Evolutionary conservation across 345 rosid species (phyloP).

Genomic region (Populus euphratica): DNA sequence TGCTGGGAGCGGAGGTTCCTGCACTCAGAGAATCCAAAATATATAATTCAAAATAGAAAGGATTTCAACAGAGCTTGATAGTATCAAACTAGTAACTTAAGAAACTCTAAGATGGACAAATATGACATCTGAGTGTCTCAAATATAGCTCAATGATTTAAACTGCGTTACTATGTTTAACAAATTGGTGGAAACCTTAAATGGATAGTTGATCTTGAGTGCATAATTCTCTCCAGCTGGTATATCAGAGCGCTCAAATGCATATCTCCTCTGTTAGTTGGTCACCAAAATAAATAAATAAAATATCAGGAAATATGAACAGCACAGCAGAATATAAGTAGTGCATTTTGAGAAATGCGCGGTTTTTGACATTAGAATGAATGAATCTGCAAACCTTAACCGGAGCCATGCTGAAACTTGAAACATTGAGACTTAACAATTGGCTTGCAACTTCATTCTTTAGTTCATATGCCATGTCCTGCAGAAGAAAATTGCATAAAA

Average conservation of each 20-base stretch:
- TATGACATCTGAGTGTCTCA: not conserved
- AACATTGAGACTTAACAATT: slow-evolving; percentile 63
- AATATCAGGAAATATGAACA: not conserved
- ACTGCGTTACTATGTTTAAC: not conserved
- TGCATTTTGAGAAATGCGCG: not conserved
- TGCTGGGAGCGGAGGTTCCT: slow-evolving; percentile 90
- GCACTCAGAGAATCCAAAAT: slow-evolving; percentile 11
- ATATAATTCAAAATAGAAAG: not conserved
- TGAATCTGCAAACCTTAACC: slow-evolving; percentile 64
- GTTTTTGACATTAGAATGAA: slow-evolving; percentile 7
- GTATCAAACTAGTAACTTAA: slow-evolving; percentile 4
- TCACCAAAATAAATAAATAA: slow-evolving; percentile 19
- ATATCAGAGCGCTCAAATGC: slow-evolving; percentile 80
- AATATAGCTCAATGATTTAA: not conserved
- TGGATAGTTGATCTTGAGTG: slow-evolving; percentile 81
- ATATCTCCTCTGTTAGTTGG: slow-evolving; percentile 62
- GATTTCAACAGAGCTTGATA: slow-evolving; percentile 1
- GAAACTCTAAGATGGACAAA: not conserved
- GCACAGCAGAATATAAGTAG: slow-evolving; percentile 8
- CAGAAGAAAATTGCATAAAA: slow-evolving; percentile 20
- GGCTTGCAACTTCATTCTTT: slow-evolving; percentile 70
- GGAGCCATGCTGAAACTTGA: slow-evolving; percentile 79
- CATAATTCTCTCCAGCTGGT: slow-evolving; percentile 77
- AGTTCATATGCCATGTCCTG: slow-evolving; percentile 67
- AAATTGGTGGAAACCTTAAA: slow-evolving; percentile 58